A percentile compares a stretch with the other conserved stretches of the same genome.
Evolutionary conservation across 2,329 filamentous ascomycete genomes (phyloP).

Genomic region (Apiospora malaysiana): DNA sequence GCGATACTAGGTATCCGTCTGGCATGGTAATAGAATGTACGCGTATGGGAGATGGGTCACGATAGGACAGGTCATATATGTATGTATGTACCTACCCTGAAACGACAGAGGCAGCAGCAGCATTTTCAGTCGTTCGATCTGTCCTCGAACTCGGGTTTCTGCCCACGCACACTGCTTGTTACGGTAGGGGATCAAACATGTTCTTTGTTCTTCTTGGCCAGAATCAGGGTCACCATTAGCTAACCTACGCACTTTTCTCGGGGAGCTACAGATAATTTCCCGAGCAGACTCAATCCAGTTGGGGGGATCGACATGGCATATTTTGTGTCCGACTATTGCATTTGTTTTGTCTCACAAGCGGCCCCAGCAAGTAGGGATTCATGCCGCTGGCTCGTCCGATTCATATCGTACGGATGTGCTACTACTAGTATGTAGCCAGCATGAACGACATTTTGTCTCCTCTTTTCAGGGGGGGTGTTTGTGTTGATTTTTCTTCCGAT

Average conservation of each 20-base stretch:
- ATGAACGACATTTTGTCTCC: slow-evolving; percentile 5
- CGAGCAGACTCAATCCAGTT: not conserved
- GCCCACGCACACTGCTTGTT: slow-evolving; percentile 5
- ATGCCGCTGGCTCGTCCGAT: slow-evolving; percentile 5
- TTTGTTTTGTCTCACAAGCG: slow-evolving; percentile 13
- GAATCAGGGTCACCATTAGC: not conserved
- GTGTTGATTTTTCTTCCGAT: not conserved
- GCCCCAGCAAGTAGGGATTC: slow-evolving; percentile 5
- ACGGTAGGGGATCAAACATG: slow-evolving; percentile 12
- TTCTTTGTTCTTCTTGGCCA: not conserved
- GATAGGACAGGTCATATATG: not conserved
- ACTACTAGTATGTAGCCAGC: slow-evolving; percentile 1
- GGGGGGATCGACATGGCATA: slow-evolving; percentile 8
- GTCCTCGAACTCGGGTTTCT: not conserved
- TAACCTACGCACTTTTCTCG: not conserved
- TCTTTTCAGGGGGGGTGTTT: not conserved
- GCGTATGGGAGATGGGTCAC: not conserved
- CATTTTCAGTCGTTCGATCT: not conserved
- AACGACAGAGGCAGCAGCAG: slow-evolving; percentile 10
- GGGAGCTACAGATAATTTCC: slow-evolving; percentile 14
- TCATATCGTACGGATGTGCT: not conserved
- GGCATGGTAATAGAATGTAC: not conserved
- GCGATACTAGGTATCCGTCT: not conserved
- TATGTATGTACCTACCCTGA: no score
- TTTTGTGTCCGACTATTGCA: slow-evolving; percentile 17